These are phyloP conservation scores for Backusella westeae DNA, from an alignment of 192 early-diverging fungal genomes.

Conservation along the genomic window DNA sequence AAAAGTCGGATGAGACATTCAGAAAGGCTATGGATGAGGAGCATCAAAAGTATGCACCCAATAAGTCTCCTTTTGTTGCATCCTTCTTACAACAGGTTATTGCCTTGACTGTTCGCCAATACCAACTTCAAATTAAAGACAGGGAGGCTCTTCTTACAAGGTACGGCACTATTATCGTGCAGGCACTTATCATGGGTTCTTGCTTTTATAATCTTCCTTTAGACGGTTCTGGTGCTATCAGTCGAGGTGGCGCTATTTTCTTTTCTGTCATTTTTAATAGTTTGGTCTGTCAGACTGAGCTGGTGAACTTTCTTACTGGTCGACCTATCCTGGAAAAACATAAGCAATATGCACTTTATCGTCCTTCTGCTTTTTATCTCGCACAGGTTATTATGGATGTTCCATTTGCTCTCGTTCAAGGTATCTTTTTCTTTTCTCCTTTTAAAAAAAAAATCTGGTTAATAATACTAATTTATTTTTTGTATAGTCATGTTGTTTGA, in stretches of 20 bases:
- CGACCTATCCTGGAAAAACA: constrained; percentile 79
- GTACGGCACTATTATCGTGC: constrained; percentile 46
- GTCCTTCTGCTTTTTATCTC: constrained; percentile 55
- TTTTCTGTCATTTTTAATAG: constrained; percentile 54
- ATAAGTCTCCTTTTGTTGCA: constrained; percentile 60
- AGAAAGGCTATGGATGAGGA: constrained; percentile 50
- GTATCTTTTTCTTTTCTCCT: not conserved
- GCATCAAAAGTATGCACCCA: constrained; percentile 49
- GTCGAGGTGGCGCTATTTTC: constrained; percentile 78
- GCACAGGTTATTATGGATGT: constrained; percentile 54
- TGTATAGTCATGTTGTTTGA: constrained; percentile 57
- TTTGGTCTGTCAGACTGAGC: constrained; percentile 62
- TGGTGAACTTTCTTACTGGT: constrained; percentile 68
- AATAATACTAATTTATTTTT: not conserved
- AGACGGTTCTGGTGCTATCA: constrained; percentile 63
- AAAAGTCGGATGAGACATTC: constrained; percentile 29
- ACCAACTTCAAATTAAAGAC: constrained; percentile 58
- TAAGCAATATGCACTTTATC: constrained; percentile 68
- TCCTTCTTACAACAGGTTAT: constrained; percentile 63
- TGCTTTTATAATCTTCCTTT: constrained; percentile 63
- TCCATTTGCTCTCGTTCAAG: constrained; percentile 45
- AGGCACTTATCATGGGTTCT: constrained; percentile 70
- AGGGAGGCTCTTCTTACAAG: constrained; percentile 50
- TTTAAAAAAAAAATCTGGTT: not conserved
- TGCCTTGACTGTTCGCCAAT: constrained; percentile 61